Evolutionary conservation across 2,329 filamentous ascomycete species (phyloP).

Genomic region (Beauveria scarabaeidicola): DNA sequence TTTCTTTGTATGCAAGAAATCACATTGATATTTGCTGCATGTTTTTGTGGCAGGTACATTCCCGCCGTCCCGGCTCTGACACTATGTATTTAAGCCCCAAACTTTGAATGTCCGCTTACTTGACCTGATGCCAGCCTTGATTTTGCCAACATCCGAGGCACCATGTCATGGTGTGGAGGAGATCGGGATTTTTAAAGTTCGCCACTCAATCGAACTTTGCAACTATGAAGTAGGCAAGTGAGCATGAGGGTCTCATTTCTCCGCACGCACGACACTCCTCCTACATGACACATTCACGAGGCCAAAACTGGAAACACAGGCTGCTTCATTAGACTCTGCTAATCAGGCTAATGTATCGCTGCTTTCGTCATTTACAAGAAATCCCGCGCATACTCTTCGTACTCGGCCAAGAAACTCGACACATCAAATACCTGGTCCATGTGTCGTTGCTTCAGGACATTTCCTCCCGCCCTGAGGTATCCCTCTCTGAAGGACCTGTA

Average conservation of each 20-base stretch:
- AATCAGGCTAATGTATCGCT: not conserved
- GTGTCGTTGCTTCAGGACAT: slow-evolving; percentile 12
- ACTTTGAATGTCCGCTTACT: not conserved
- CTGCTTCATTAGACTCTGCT: not conserved
- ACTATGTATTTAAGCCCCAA: too few species aligned
- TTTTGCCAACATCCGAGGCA: not conserved
- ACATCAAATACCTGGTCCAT: slow-evolving; percentile 13
- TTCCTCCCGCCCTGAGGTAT: slow-evolving; percentile 13
- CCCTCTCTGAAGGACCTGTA: slow-evolving; percentile 14
- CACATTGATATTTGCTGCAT: too few species aligned
- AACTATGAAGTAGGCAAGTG: not conserved
- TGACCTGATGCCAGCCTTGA: not conserved
- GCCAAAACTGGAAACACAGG: too few species aligned
- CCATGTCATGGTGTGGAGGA: not conserved
- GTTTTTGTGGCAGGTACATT: too few species aligned
- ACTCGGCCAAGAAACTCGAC: slow-evolving; percentile 15
- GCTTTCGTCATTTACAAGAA: slow-evolving; percentile 9
- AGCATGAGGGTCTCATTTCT: too few species aligned
- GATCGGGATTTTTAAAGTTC: not conserved
- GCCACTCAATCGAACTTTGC: not conserved
- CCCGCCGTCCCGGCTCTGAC: not conserved
- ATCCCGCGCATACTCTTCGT: slow-evolving; percentile 18
- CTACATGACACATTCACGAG: not conserved
- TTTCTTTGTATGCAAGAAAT: too few species aligned
- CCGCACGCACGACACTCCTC: too few species aligned